Conservation (phyloP, 306 rosid genomes). For the Inga laurina region DNA sequence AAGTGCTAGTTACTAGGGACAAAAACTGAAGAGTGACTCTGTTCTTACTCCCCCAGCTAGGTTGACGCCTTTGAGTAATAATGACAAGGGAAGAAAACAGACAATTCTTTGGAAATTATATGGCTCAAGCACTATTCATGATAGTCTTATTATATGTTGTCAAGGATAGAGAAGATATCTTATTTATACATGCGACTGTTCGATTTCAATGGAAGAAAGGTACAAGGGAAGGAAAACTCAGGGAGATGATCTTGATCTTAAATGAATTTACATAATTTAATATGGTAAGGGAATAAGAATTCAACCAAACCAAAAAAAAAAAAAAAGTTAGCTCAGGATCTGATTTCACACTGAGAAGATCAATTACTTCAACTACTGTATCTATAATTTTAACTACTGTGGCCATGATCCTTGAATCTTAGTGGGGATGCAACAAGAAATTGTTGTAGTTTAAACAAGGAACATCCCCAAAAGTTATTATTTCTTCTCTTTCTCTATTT, state of each 20-base stretch:
- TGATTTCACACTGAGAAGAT: background rate
- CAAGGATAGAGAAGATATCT: background rate
- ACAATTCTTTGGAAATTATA: background rate
- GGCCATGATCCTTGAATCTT: slow-evolving; percentile 17
- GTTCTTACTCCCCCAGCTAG: background rate
- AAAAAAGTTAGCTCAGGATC: background rate
- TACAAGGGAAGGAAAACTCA: background rate
- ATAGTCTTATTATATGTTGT: background rate
- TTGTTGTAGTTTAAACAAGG: background rate
- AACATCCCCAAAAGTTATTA: background rate
- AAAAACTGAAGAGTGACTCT: background rate
- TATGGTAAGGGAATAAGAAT: background rate
- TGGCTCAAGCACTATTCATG: background rate
- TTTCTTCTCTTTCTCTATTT: background rate
- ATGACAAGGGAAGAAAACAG: background rate
- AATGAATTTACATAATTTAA: background rate
- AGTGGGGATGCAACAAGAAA: slow-evolving; percentile 26
- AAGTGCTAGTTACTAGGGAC: background rate
- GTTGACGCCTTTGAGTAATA: background rate
- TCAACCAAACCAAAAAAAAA: background rate
- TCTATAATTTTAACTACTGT: too few relatives aligned
- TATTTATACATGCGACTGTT: background rate
- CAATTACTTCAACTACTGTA: background rate
- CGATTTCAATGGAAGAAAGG: background rate
- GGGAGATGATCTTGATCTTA: background rate